Evolutionary conservation across 805 yeast species (phyloP).

Genomic region (Candida xiaguanensis): DNA sequence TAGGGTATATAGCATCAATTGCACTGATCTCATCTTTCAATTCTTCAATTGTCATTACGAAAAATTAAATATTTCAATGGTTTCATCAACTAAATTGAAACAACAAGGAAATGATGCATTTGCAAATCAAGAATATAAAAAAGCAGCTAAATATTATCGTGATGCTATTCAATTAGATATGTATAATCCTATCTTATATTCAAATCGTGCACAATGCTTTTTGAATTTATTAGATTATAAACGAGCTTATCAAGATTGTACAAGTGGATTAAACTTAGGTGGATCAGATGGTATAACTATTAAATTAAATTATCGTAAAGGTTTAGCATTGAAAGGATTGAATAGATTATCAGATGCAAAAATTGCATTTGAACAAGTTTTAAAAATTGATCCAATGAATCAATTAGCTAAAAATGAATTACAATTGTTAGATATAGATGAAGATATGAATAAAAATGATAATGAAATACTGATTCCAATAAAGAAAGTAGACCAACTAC

Average conservation of each 20-base stretch:
- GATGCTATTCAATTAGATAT: conserved; percentile 53
- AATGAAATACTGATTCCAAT: conserved; percentile 25
- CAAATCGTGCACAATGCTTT: conserved; percentile 70
- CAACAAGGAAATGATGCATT: conserved; percentile 54
- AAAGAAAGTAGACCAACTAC: conserved; percentile 42
- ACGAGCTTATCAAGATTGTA: conserved; percentile 48
- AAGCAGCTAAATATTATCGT: conserved; percentile 53
- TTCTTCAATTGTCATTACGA: conserved; percentile 33
- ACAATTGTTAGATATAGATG: conserved; percentile 9
- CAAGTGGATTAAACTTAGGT: conserved; percentile 40
- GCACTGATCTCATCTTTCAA: conserved; percentile 74
- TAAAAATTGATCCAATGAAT: conserved; percentile 41
- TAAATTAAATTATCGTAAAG: conserved; percentile 53
- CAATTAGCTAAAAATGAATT: conserved; percentile 35
- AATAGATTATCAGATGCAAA: conserved; percentile 21
- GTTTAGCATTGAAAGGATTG: conserved; percentile 35
- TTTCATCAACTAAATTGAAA: conserved; percentile 29
- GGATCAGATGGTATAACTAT: conserved; percentile 29
- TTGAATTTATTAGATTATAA: conserved; percentile 48
- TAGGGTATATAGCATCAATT: conserved; percentile 85
- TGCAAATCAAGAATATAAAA: conserved; percentile 36
- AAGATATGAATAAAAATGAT: background rate
- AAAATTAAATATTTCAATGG: conserved; percentile 2
- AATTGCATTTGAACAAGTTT: conserved; percentile 29
- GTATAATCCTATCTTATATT: conserved; percentile 50